These are phyloP conservation scores for Cercospora sojina DNA, from an alignment of 2,329 filamentous ascomycete genomes.

Conservation along the genomic window DNA sequence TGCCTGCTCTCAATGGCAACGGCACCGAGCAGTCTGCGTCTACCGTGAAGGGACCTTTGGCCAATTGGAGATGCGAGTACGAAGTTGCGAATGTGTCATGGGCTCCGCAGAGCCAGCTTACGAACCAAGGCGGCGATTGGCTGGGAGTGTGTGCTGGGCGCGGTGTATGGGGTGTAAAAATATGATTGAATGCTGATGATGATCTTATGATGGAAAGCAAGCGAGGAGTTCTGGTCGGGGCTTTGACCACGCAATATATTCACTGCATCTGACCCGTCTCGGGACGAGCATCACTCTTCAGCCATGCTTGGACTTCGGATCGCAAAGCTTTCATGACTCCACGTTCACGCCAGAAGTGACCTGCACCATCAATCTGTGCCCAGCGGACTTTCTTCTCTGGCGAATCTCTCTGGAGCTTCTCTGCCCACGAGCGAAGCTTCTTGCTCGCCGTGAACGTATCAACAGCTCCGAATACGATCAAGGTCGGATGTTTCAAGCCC, in stretches of 20 bases:
- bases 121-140: conserved; percentile 74
- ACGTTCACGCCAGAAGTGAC: conserved; percentile 52
- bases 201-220: background rate
- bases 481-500: conserved; percentile 54
- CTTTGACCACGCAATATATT: background rate
- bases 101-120: conserved; percentile 70
- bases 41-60: conserved; percentile 65
- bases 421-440: conserved; percentile 66
- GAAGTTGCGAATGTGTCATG: conserved; percentile 83
- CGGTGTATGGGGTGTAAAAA: conserved; percentile 74
- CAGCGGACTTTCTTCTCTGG: conserved; percentile 39
- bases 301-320: conserved; percentile 30
- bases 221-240: background rate
- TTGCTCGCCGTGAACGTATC: conserved; percentile 70
- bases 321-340: conserved; percentile 37
- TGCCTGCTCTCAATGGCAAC: conserved; percentile 33
- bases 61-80: conserved; percentile 82
- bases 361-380: conserved; percentile 50
- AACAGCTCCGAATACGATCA: conserved; percentile 71
- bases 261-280: background rate
- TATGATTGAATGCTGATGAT: conserved; percentile 37
- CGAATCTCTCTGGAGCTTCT: conserved; percentile 47
- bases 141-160: conserved; percentile 77
- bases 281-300: conserved; percentile 1
- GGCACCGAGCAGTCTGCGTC: conserved; percentile 32